phyloP scores from a whole-genome alignment of 75 land plant genomes.

The Pinus albicaulis region DNA sequence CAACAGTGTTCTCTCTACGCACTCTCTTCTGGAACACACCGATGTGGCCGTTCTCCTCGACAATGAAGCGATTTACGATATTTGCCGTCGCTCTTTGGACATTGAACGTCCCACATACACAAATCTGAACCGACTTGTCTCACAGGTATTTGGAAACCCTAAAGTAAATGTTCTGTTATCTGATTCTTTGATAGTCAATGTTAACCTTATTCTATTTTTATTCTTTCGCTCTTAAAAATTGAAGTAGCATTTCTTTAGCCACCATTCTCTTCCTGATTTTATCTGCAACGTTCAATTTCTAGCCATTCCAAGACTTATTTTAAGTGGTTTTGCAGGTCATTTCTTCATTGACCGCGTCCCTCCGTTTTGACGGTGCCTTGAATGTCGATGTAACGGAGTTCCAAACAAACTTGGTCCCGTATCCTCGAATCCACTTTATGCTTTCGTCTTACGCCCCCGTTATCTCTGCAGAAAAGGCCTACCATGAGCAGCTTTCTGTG shows the following conservation, averaged over 20 bases:
- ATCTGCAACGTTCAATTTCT: too few relatives aligned
- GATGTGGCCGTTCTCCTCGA: conserved; percentile 65
- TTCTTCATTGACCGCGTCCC: conserved; percentile 59
- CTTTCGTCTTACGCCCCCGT: conserved; percentile 64
- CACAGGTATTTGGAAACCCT: too few relatives aligned
- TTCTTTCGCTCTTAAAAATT: too few relatives aligned
- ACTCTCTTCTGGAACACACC: conserved; percentile 64
- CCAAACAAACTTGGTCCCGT: conserved; percentile 71
- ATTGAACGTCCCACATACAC: conserved; percentile 84
- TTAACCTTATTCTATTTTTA: too few relatives aligned
- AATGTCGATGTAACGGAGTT: conserved; percentile 73
- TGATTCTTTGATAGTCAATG: too few relatives aligned
- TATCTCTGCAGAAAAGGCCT: conserved; percentile 45
- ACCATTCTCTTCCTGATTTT: too few relatives aligned
- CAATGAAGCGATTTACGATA: conserved; percentile 76
- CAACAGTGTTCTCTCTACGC: conserved; percentile 66
- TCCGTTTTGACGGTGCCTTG: conserved; percentile 65
- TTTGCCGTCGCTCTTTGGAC: conserved; percentile 76
- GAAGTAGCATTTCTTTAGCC: too few relatives aligned
- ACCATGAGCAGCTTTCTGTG: conserved; percentile 74
- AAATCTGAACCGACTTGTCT: conserved; percentile 50
- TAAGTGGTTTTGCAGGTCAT: conserved; percentile 26
- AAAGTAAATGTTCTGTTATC: too few relatives aligned
- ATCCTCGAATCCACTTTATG: conserved; percentile 75
- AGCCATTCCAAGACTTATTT: too few relatives aligned